Conservation (phyloP, 2,329 filamentous ascomycete genomes). For the Aspergillus sp. region DNA sequence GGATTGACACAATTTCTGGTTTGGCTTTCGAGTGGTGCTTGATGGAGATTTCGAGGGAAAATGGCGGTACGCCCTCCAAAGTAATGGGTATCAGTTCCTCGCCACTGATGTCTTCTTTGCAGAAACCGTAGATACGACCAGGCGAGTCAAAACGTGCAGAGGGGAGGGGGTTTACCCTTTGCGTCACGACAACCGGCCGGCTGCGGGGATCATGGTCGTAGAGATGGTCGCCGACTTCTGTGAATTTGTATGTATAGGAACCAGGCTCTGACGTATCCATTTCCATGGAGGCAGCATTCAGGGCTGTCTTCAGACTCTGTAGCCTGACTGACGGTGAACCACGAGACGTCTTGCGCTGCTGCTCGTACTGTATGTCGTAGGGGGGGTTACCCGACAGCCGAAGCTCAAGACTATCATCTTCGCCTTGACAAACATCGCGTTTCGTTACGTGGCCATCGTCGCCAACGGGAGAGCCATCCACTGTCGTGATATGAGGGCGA, state of each 20-base stretch:
- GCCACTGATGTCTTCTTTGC: conserved; percentile 76
- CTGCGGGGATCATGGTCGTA: conserved; percentile 75
- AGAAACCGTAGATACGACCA: conserved; percentile 94
- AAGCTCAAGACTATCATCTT: conserved; percentile 85
- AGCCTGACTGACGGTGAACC: conserved; percentile 66
- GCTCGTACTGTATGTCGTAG: conserved; percentile 78
- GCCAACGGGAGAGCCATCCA: conserved; percentile 51
- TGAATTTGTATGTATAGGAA: conserved; percentile 82
- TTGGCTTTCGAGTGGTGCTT: conserved; percentile 82
- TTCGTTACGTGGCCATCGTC: conserved; percentile 65
- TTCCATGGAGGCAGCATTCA: conserved; percentile 73
- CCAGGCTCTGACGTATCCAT: conserved; percentile 86
- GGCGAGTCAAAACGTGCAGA: conserved; percentile 79
- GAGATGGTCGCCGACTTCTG: conserved; percentile 77
- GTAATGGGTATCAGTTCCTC: conserved; percentile 88
- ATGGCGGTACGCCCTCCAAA: conserved; percentile 80
- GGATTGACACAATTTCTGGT: conserved; percentile 78
- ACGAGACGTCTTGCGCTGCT: conserved; percentile 69
- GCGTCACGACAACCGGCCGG: conserved; percentile 69
- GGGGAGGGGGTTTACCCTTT: conserved; percentile 82
- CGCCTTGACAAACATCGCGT: conserved; percentile 86
- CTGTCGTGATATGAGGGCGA: conserved; percentile 70
- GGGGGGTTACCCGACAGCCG: conserved; percentile 77
- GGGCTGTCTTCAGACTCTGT: conserved; percentile 74
- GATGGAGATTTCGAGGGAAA: conserved; percentile 87